Evolutionary conservation across 2,329 filamentous ascomycete species (phyloP).

Genomic region (Grosmannia serpens): DNA sequence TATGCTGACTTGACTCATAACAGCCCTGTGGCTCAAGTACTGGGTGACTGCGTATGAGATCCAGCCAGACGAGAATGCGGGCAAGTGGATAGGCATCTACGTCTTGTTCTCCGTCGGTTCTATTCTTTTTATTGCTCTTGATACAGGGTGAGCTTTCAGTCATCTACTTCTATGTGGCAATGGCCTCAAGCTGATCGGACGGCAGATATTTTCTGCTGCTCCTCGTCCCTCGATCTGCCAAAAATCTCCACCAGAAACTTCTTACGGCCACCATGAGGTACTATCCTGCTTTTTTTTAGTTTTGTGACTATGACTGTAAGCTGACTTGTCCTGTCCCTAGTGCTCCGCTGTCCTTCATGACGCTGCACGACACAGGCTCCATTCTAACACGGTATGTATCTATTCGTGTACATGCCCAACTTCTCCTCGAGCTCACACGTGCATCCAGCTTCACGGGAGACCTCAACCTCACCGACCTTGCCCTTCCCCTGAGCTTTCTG

Average conservation of each 20-base stretch:
- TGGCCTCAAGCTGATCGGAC: too few species aligned
- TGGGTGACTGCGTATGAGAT: constrained; percentile 30
- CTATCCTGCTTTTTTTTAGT: background rate
- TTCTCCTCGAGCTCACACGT: background rate
- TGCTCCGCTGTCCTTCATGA: constrained; percentile 20
- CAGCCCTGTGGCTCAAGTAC: constrained; percentile 34
- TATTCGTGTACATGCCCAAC: too few species aligned
- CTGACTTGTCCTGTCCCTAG: constrained; percentile 5
- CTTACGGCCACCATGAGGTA: constrained; percentile 8
- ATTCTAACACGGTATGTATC: constrained; percentile 21
- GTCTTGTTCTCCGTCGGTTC: constrained; percentile 14
- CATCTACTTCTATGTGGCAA: background rate
- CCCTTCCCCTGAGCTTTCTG: background rate
- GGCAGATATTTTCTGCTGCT: constrained; percentile 19
- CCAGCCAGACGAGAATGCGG: constrained; percentile 24
- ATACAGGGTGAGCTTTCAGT: constrained; percentile 4
- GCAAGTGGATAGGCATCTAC: constrained; percentile 26
- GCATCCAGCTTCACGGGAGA: background rate
- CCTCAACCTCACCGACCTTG: background rate
- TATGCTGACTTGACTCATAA: background rate
- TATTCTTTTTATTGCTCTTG: constrained; percentile 8
- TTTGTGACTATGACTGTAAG: too few species aligned
- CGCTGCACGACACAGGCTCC: constrained; percentile 19
- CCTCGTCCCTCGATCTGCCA: constrained; percentile 19
- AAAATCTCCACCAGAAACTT: constrained; percentile 16